These are phyloP conservation scores for Elsinoe fawcettii DNA, from an alignment of 2,329 filamentous ascomycete genomes.

Conservation along the genomic window DNA sequence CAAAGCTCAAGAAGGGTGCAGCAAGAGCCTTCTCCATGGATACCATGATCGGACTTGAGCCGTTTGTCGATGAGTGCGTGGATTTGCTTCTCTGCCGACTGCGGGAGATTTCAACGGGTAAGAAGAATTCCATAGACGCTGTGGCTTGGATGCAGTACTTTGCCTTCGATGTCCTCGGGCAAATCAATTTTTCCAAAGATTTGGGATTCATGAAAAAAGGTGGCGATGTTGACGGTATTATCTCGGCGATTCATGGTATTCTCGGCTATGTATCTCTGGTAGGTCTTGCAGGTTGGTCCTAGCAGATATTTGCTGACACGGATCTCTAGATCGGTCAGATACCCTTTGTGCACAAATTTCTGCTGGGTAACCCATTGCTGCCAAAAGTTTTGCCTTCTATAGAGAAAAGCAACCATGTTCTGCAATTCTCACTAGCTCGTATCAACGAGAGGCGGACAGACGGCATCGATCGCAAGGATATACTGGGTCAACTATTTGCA, in stretches of 20 bases:
- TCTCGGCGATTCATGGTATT: slow-evolving; percentile 26
- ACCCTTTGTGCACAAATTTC: background rate
- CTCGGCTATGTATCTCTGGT: slow-evolving; percentile 14
- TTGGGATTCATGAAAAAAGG: slow-evolving; percentile 38
- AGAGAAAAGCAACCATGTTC: slow-evolving; percentile 30
- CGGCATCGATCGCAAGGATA: slow-evolving; percentile 21
- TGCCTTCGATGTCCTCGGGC: slow-evolving; percentile 36
- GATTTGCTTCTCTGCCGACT: slow-evolving; percentile 23
- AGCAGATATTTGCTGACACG: slow-evolving; percentile 7
- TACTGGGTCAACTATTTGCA: slow-evolving; percentile 27
- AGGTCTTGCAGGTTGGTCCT: background rate
- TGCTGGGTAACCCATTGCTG: slow-evolving; percentile 22
- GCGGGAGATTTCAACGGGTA: slow-evolving; percentile 19
- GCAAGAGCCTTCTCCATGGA: slow-evolving; percentile 36
- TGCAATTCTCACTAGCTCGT: slow-evolving; percentile 29
- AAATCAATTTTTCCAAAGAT: slow-evolving; percentile 36
- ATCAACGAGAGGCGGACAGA: slow-evolving; percentile 21
- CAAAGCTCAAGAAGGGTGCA: slow-evolving; percentile 33
- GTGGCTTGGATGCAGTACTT: slow-evolving; percentile 30
- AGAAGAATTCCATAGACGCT: slow-evolving; percentile 22
- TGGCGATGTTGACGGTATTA: slow-evolving; percentile 33
- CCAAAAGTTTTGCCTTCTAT: slow-evolving; percentile 28
- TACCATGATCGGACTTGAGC: slow-evolving; percentile 31
- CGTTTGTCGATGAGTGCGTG: slow-evolving; percentile 23
- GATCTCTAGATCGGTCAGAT: background rate